Base-by-base conservation (phyloP, 441 rosid species). In the Metrosideros polymorpha region DNA sequence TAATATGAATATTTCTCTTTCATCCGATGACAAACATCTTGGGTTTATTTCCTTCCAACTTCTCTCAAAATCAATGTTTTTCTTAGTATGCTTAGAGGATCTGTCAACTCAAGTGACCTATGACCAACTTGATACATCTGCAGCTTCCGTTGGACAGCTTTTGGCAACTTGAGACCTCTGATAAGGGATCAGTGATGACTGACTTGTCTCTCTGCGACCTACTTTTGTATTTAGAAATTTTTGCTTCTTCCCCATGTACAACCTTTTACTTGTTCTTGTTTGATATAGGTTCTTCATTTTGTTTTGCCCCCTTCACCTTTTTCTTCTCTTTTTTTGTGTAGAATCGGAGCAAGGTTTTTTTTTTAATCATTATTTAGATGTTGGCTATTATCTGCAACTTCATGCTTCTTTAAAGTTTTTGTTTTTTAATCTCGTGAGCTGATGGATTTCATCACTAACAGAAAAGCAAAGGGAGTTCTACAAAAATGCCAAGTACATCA, bases 401-500 rank as follows among this genome's bases (percentile, higher is more conserved):
- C 49, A 22, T 71, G 14, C 47, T 71, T 71, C 79, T 14, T 12
- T 13, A 53, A 32, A 27, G 15, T 54, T 5, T 32, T 27, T 39
- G 9, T 84, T 18, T 18, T 53, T 35, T 9, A 25, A 24, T 15
- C 5, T 42, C 15, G 9, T 32, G 19, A 39, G 35, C 30, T 86
- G 76, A 55, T 79, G 25, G 35, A 35, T 82, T 55, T 90, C 82
- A 85, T 85, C 87, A 45, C 22, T 51, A 85, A 82, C 92, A 95
- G 99, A 96, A 89, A 92, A 93, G 91, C 92, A 92, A 57, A 93
- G 91, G 82, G 99, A 97, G 82, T 95, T 94, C 88, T 95, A 94
- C 86, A 95, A 94, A 92, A 97, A 97, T 91, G 99, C 98, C 0
- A 96, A 96, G 92, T 89, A 87, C 86, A 94, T 96, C 79, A 92